Evolutionary conservation across 108 stramenopile genomes (phyloP).

Genomic region (Pseudonitzschia delicatissima): DNA sequence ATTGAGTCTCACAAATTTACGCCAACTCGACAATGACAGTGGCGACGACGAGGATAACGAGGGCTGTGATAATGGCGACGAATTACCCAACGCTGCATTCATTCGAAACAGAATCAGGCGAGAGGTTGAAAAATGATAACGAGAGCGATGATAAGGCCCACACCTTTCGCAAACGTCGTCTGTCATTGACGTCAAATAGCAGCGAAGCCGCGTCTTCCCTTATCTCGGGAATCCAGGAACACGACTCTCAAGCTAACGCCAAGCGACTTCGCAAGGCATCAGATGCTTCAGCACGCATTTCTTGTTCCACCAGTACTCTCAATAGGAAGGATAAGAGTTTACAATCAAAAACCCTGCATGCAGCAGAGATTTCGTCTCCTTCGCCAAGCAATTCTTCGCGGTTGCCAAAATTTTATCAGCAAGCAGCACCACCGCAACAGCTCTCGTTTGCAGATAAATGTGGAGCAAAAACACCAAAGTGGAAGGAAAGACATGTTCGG

Average conservation of each 20-base stretch:
- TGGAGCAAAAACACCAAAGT: constrained; percentile 20
- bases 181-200: constrained; percentile 55
- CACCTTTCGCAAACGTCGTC: constrained; percentile 73
- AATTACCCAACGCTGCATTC: too few relatives aligned
- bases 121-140: too few relatives aligned
- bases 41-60: constrained; percentile 10
- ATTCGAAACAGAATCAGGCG: too few relatives aligned
- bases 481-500: constrained; percentile 39
- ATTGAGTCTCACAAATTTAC: constrained; percentile 51
- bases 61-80: too few relatives aligned
- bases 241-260: background rate
- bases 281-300: constrained; percentile 15
- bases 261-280: constrained; percentile 25
- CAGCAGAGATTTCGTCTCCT: constrained; percentile 49
- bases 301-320: constrained; percentile 4
- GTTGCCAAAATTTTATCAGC: constrained; percentile 33
- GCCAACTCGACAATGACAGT: constrained; percentile 16
- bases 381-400: background rate
- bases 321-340: constrained; percentile 11
- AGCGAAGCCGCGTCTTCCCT: constrained; percentile 14
- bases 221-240: background rate
- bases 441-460: background rate
- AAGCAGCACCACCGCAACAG: constrained; percentile 22
- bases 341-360: constrained; percentile 51
- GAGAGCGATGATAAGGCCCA: constrained; percentile 34